A percentile compares a stretch with the other conserved stretches of the same genome.
These are phyloP conservation scores for Leccinum ambiguum DNA, from an alignment of 1,284 basidiomycete genomes.

Conservation along the genomic window DNA sequence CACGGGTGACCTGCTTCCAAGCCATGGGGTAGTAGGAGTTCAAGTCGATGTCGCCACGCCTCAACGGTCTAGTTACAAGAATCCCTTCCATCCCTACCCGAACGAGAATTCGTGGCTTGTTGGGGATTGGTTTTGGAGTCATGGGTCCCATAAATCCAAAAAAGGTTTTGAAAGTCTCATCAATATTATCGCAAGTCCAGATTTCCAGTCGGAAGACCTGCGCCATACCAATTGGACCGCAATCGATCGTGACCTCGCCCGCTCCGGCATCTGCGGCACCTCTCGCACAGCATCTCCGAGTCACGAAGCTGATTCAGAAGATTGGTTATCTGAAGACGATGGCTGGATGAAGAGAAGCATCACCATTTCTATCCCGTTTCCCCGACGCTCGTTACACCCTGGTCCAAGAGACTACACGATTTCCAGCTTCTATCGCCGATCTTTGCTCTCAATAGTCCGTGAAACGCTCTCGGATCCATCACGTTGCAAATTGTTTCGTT, in stretches of 20 bases:
- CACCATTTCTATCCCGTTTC: not conserved
- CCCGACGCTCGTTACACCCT: not conserved
- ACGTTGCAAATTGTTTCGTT: not conserved
- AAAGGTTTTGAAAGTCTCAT: not conserved
- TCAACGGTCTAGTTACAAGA: not conserved
- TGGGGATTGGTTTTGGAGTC: not conserved
- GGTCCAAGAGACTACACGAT: not conserved
- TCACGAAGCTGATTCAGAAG: not conserved
- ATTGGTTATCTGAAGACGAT: not conserved
- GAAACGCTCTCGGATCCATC: not conserved
- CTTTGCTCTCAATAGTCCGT: not conserved
- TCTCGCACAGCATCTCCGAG: not conserved
- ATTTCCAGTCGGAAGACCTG: not conserved
- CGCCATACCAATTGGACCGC: not conserved
- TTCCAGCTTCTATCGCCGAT: not conserved
- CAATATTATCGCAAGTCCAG: not conserved
- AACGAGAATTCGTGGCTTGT: not conserved
- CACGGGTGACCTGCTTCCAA: not conserved
- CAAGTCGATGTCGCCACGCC: not conserved
- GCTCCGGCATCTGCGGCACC: not conserved
- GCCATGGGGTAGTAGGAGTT: not conserved
- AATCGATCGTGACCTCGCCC: not conserved
- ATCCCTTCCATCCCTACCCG: not conserved
- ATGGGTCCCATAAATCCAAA: not conserved
- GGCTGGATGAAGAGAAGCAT: slow-evolving; percentile 1